These are phyloP conservation scores for Arxiozyma telluris DNA, from an alignment of 1,139 yeast species.

Conservation along the genomic window DNA sequence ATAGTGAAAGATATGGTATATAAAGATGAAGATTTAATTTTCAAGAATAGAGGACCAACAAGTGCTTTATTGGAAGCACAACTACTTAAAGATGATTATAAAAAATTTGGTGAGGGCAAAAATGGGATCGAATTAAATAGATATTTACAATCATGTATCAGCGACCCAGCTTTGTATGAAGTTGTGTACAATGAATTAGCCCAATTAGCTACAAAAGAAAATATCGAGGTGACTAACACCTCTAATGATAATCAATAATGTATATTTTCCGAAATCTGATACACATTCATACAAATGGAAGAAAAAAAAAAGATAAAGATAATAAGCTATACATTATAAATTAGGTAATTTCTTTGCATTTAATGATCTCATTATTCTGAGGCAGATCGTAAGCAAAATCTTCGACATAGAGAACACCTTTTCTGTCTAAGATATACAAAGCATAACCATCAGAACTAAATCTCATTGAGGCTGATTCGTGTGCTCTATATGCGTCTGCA, in stretches of 20 bases:
- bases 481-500: conserved; percentile 56
- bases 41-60: conserved; percentile 29
- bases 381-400: conserved; percentile 87
- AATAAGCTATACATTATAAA: neutral
- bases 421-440: conserved; percentile 66
- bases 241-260: too few species aligned
- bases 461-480: conserved; percentile 65
- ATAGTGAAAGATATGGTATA: conserved; percentile 22
- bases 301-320: too few species aligned
- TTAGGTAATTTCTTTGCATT: conserved; percentile 44
- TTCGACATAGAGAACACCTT: conserved; percentile 66
- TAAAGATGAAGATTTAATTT: conserved; percentile 25
- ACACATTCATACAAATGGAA: neutral
- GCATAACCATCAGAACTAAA: conserved; percentile 79
- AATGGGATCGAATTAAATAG: conserved; percentile 15
- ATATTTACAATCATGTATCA: conserved; percentile 11
- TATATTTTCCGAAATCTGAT: too few species aligned
- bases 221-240: neutral
- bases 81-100: conserved; percentile 23
- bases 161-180: conserved; percentile 14
- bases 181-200: neutral
- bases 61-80: conserved; percentile 29
- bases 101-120: conserved; percentile 15
- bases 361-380: conserved; percentile 66
- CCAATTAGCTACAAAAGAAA: neutral